A percentile compares a stretch with the other conserved stretches of the same genome.
phyloP scores from a whole-genome alignment of 2,329 filamentous ascomycete genomes.

The Diaporthe sp. region DNA sequence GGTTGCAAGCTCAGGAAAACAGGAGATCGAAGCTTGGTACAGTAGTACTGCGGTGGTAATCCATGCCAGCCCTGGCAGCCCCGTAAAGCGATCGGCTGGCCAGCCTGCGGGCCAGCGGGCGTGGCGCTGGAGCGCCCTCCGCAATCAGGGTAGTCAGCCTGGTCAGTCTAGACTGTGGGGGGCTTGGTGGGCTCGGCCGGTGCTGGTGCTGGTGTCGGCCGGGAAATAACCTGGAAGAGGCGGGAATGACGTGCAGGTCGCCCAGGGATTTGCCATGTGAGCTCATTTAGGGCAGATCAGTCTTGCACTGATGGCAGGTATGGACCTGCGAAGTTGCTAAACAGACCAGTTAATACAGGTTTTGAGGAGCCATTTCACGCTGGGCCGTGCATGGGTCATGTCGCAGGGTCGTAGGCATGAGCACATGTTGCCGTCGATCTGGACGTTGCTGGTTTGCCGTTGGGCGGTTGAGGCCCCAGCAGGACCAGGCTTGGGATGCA shows the following conservation, averaged over 20 bases:
- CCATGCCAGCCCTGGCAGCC: no score
- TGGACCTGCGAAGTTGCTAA: not conserved
- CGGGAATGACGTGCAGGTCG: constrained; percentile 31
- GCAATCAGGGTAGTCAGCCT: not conserved
- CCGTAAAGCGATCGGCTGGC: not conserved
- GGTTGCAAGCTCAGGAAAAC: not conserved
- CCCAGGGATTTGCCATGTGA: constrained; percentile 26
- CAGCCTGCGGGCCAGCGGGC: not conserved
- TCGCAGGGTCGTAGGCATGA: not conserved
- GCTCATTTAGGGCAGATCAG: constrained; percentile 7
- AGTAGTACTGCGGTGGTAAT: not conserved
- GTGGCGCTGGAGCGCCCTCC: not conserved
- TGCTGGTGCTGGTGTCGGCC: constrained; percentile 2
- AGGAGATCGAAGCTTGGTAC: not conserved
- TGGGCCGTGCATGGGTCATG: not conserved
- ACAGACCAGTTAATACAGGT: not conserved
- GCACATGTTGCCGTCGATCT: not conserved
- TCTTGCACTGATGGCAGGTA: not conserved
- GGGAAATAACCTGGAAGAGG: constrained; percentile 35
- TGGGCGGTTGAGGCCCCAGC: not conserved
- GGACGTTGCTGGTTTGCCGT: not conserved
- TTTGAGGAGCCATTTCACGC: not conserved
- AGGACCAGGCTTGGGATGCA: not conserved
- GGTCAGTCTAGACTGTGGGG: constrained; percentile 16
- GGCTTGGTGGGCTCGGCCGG: constrained; percentile 17